phyloP scores from a whole-genome alignment of 2,329 filamentous ascomycete species.

The Bipolaris zeicola region DNA sequence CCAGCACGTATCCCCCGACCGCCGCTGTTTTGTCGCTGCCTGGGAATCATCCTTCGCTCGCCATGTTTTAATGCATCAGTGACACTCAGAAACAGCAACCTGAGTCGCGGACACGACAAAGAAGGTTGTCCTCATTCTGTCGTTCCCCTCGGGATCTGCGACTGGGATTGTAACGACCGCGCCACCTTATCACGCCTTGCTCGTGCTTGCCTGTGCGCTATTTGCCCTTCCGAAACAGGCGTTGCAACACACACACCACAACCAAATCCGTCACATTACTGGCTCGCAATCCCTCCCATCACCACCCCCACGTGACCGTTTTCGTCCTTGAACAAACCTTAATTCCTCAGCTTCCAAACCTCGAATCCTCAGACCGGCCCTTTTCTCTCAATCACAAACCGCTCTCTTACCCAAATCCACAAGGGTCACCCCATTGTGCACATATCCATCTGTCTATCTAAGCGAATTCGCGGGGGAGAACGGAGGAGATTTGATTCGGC shows the following conservation, averaged over 20 bases:
- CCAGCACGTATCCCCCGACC: slow-evolving; percentile 11
- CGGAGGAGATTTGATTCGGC: background rate
- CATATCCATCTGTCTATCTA: no score
- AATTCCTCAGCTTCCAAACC: no score
- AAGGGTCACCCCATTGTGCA: no score
- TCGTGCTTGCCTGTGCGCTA: background rate
- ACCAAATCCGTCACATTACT: slow-evolving; percentile 20
- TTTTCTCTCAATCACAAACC: no score
- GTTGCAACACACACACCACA: slow-evolving; percentile 3
- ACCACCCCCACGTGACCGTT: no score
- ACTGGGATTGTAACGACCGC: slow-evolving; percentile 14
- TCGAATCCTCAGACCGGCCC: no score
- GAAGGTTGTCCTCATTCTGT: background rate
- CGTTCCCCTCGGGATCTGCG: slow-evolving; percentile 12
- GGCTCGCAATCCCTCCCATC: background rate
- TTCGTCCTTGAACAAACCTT: no score
- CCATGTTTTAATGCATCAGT: slow-evolving; percentile 22
- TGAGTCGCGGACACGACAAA: background rate
- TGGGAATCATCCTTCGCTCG: slow-evolving; percentile 20
- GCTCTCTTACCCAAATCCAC: no score
- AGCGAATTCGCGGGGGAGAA: no score
- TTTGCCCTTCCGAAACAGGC: slow-evolving; percentile 29
- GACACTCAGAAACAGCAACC: slow-evolving; percentile 9
- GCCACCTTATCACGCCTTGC: slow-evolving; percentile 2
- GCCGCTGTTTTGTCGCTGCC: slow-evolving; percentile 36